Conservation (phyloP, 345 rosid genomes). For the Salix udensis region DNA sequence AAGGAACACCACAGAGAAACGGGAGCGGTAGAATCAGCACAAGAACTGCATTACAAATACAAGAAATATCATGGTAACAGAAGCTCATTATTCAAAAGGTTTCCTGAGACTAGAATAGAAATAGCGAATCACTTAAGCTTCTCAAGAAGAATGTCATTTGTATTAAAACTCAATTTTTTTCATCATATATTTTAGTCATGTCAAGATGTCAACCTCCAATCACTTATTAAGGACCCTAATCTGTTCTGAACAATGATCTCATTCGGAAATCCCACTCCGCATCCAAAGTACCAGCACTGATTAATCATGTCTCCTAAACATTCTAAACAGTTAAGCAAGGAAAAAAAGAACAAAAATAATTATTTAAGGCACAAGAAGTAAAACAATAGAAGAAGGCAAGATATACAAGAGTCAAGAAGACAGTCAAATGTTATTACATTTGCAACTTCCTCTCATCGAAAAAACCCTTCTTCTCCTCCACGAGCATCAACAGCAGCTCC, state of each 20-base stretch:
- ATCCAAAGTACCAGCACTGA: background rate
- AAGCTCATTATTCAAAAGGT: background rate
- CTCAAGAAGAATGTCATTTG: background rate
- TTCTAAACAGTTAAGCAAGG: background rate
- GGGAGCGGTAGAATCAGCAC: conserved; percentile 55
- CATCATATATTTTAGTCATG: background rate
- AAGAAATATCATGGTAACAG: background rate
- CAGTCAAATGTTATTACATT: background rate
- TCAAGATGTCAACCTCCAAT: background rate
- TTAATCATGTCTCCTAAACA: background rate
- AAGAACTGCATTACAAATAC: background rate
- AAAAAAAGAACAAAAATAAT: background rate
- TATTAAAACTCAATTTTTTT: background rate
- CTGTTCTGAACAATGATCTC: background rate
- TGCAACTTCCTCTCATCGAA: no score
- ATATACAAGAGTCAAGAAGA: background rate
- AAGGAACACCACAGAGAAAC: conserved; percentile 82
- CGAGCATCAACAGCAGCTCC: no score
- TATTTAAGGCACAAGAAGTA: background rate
- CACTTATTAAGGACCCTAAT: background rate
- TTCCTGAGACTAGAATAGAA: background rate
- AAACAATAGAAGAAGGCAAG: background rate
- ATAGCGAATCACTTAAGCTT: background rate
- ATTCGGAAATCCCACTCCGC: background rate
- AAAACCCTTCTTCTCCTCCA: no score